Base-by-base conservation (phyloP, 23 red algal species). In the Porphyridium purpureum region DNA sequence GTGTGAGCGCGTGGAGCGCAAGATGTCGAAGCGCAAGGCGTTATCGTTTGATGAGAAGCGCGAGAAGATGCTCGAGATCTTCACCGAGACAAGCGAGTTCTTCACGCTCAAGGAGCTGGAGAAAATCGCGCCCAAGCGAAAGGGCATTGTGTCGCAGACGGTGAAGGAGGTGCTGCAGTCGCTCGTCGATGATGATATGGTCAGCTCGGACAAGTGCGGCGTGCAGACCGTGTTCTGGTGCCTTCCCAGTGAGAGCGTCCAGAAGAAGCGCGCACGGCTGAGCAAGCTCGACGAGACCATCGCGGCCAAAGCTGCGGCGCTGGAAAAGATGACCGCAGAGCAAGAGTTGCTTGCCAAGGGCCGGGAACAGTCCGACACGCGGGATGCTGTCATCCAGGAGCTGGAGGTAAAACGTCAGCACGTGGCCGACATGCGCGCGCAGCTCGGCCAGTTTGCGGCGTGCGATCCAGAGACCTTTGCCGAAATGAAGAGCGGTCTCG, bases 21-120 rank as follows among this genome's bases (percentile, higher is more conserved):
- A 44, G 38, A 92, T 92, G 84, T 69, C 74, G 14, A 66, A 67
- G 34, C 24, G 64, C 33, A 80, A 80, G 50, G 88, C 77, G 2
- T 75, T 94, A 24, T 84, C 69, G 21, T 84, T 94, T 30, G 76
- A 84, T 29, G 88, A 94, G 36, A 94, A 94, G 49, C 60, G 77
- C 24, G 55, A 67, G 4, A 59, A 70, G 21, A 53, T 94, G 34
- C 42, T 84, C 55, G 77, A 94, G 20, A 66, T 94, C 2, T 44
- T 44, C 38, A 11, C 17, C 11, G 11, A 11, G 38, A 11, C 11
- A 17, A 44, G 11, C 11, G 38, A 92, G 24, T 85, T 85, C 50
- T 94, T 76, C 59, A 94, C 88, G 14, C 57, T 94, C 0, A 94
- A 94, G 50, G 88, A 94, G 52, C 71, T 94, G 40, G 88, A 94